Evolutionary conservation across 805 yeast species (phyloP).

Genomic region (Candida dendrica): DNA sequence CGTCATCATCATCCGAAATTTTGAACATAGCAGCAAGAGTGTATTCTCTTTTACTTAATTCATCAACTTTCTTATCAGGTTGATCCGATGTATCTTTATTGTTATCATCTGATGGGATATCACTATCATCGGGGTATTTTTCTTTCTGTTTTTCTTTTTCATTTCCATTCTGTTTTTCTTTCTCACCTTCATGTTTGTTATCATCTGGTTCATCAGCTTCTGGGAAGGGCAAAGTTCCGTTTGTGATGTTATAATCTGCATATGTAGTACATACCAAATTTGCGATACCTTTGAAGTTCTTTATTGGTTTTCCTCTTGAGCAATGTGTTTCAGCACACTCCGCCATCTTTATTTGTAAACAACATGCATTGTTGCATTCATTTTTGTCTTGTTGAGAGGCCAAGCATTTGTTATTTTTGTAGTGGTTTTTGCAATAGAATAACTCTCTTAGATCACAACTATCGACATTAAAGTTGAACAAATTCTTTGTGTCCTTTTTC

Average conservation of each 20-base stretch:
- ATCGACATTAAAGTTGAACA: conserved; percentile 12
- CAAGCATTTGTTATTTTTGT: conserved; percentile 10
- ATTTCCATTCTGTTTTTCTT: too few relatives aligned
- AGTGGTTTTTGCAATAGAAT: conserved; percentile 16
- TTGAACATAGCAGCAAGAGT: too few relatives aligned
- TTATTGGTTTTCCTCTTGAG: conserved; percentile 9
- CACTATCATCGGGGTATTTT: too few relatives aligned
- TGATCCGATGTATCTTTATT: background rate
- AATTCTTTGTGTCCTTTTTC: conserved; percentile 7
- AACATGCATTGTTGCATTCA: conserved; percentile 19
- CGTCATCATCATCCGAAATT: background rate
- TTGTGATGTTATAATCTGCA: conserved; percentile 15
- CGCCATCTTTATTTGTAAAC: conserved; percentile 17
- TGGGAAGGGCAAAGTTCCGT: conserved; percentile 19
- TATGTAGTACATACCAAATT: conserved; percentile 16
- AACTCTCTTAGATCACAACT: conserved; percentile 19
- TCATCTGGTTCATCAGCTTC: background rate
- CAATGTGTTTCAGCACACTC: conserved; percentile 17
- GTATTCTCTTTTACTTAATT: background rate
- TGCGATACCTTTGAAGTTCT: conserved; percentile 11
- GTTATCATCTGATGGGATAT: too few relatives aligned
- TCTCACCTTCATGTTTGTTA: background rate
- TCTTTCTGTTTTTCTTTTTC: background rate
- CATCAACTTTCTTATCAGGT: background rate
- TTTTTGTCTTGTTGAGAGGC: conserved; percentile 7